Conservation (phyloP, 2,329 filamentous ascomycete genomes). For the Xylariales sp. region DNA sequence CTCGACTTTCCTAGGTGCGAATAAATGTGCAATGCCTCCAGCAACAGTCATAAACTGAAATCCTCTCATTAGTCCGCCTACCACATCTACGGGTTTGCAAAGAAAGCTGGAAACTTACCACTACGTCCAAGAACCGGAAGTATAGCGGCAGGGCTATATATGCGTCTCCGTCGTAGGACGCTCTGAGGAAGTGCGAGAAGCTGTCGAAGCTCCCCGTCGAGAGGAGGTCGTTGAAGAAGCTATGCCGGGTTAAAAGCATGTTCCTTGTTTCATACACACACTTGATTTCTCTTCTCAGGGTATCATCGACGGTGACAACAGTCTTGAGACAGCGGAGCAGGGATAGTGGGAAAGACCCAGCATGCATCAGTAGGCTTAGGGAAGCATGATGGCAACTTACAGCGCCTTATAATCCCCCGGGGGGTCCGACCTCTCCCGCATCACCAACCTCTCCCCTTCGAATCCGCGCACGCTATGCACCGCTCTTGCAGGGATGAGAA, state of each 20-base stretch:
- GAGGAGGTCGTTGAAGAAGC: constrained; percentile 3
- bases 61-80: too few relatives aligned
- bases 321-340: too few relatives aligned
- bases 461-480: constrained; percentile 9
- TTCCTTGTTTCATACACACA: not conserved
- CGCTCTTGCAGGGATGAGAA: constrained; percentile 1
- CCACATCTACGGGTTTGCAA: too few relatives aligned
- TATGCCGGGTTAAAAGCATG: not conserved
- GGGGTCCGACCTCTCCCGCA: constrained; percentile 5
- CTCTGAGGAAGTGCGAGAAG: constrained; percentile 1
- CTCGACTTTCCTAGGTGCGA: not conserved
- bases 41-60: not conserved
- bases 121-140: constrained; percentile 4
- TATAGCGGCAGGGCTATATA: constrained; percentile 4
- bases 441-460: constrained; percentile 2
- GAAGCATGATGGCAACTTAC: not conserved
- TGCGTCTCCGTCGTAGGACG: constrained; percentile 6
- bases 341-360: too few relatives aligned
- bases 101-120: constrained; percentile 2
- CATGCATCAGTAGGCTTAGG: too few relatives aligned
- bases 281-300: too few relatives aligned
- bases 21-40: not conserved
- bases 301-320: too few relatives aligned
- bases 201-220: not conserved
- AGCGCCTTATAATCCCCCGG: constrained; percentile 1